phyloP scores from a whole-genome alignment of 495 filamentous ascomycete genomes.

The Penicillium bialowiezense region DNA sequence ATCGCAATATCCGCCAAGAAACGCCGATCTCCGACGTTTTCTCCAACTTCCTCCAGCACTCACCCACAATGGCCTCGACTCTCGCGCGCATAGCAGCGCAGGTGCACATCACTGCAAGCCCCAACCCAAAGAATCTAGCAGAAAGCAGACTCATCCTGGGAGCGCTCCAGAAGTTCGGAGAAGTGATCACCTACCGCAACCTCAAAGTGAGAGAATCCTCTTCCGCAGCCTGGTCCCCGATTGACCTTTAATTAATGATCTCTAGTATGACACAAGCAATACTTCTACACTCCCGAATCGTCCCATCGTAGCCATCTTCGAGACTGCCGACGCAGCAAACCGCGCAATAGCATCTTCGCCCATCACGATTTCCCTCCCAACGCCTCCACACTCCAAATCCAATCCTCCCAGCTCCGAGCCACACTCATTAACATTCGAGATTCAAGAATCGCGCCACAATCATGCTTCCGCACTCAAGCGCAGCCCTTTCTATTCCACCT shows the following conservation, averaged over 20 bases:
- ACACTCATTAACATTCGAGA: slow-evolving; percentile 19
- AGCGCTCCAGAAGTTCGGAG: slow-evolving; percentile 70
- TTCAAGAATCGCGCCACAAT: slow-evolving; percentile 26
- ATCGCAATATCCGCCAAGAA: slow-evolving; percentile 11
- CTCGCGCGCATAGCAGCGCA: slow-evolving; percentile 21
- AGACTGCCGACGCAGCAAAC: slow-evolving; percentile 29
- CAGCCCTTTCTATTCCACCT: slow-evolving; percentile 31
- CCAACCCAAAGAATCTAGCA: slow-evolving; percentile 58
- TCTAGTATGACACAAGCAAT: slow-evolving; percentile 17
- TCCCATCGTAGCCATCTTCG: slow-evolving; percentile 35
- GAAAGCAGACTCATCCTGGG: slow-evolving; percentile 72
- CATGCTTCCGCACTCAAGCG: slow-evolving; percentile 23
- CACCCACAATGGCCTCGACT: slow-evolving; percentile 10
- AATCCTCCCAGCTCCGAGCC: background rate
- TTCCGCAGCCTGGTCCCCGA: background rate
- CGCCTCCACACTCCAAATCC: slow-evolving; percentile 1
- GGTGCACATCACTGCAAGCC: slow-evolving; percentile 64
- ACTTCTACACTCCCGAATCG: slow-evolving; percentile 11
- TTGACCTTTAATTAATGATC: background rate
- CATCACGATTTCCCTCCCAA: slow-evolving; percentile 18
- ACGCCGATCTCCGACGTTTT: slow-evolving; percentile 9
- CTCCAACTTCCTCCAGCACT: slow-evolving; percentile 3
- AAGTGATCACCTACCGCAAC: slow-evolving; percentile 72
- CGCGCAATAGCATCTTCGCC: slow-evolving; percentile 35
- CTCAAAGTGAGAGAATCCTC: slow-evolving; percentile 51